Evolutionary conservation across 768 basidiomycete genomes (phyloP).

Genomic region (Leccinum aurantiacum): DNA sequence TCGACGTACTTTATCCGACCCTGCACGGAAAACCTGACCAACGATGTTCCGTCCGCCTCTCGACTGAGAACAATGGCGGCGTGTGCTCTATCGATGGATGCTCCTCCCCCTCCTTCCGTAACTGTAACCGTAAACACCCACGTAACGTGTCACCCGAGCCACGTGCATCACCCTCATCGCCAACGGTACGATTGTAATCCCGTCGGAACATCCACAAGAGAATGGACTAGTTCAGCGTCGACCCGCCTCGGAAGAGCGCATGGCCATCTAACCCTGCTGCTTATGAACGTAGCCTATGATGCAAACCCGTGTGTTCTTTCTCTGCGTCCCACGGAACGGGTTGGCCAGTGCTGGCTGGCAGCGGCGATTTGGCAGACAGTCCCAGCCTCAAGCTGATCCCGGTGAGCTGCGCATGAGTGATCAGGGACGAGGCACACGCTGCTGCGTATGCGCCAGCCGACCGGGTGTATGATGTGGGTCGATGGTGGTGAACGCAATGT

Average conservation of each 20-base stretch:
- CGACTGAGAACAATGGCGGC: slow-evolving; percentile 5
- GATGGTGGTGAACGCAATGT: not conserved
- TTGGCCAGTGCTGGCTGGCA: not conserved
- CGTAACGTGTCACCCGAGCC: not conserved
- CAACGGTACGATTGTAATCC: not conserved
- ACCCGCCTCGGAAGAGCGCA: slow-evolving; percentile 5
- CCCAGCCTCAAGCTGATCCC: not conserved
- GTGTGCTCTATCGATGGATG: slow-evolving; percentile 7
- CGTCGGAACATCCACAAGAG: slow-evolving; percentile 11
- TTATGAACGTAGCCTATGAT: slow-evolving; percentile 10
- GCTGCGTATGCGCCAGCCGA: slow-evolving; percentile 1
- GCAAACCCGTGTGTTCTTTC: slow-evolving; percentile 3
- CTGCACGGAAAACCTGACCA: slow-evolving; percentile 9
- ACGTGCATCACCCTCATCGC: not conserved
- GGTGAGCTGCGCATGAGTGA: not conserved
- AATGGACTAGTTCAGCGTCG: not conserved
- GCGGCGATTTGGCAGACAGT: not conserved
- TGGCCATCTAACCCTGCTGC: slow-evolving; percentile 13
- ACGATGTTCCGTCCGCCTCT: not conserved
- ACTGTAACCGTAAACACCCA: not conserved
- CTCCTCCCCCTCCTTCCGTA: not conserved
- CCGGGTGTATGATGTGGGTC: not conserved
- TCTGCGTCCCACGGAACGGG: not conserved
- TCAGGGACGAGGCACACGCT: slow-evolving; percentile 3
- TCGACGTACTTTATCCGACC: slow-evolving; percentile 14